Base-by-base conservation (phyloP, 1,139 yeast species). In the Diutina mesorugosa region DNA sequence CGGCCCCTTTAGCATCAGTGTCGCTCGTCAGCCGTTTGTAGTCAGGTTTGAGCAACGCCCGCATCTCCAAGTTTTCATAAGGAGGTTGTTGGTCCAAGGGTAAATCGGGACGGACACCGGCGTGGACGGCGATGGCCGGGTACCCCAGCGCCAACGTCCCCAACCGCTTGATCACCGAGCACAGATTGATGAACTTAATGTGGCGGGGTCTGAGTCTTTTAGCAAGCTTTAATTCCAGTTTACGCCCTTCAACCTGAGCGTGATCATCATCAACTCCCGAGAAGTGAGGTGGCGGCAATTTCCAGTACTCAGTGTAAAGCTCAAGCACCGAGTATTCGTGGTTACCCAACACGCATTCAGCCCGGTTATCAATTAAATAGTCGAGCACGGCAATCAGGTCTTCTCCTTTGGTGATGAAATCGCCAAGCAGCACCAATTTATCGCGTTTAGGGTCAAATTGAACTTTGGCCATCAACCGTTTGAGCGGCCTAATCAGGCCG, bases 331-430 rank as follows among this genome's bases (percentile, higher is more conserved):
- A 82, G 62, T 84, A 77, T 66, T 91, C 98, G 68, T 91, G 97
- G 71, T 91, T 91, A 0, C 98, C 98, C 60, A 95, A 71, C 3
- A 91, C 82, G 67, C 96, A 90, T 55, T 81, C 82, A 18, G 87
- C 78, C 4, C 79, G 70, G 60, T 83, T 69, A n/a, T 77, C 71
- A 54, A 84, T 77, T 51, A 89, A 84, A 63, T 71, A 85, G 58
- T 90, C 86, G 35, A 90, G 67, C 5, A 90, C 89, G 56, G 79
- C 81, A 14, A 80, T 60, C 0, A 96, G 87, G 60, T 87, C 83
- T 1, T 88, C 86, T 0, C 98, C 98, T 67, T 90, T 91, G 58
- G 91, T 78, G 38, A 88, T 76, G 67, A 90, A 88, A 66, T 91
- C 98, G 2, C 98, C 98, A 35, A 90, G 69, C 46, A 90, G 72